Conservation (phyloP, 805 yeast genomes). For the Hanseniaspora clermontiae region DNA sequence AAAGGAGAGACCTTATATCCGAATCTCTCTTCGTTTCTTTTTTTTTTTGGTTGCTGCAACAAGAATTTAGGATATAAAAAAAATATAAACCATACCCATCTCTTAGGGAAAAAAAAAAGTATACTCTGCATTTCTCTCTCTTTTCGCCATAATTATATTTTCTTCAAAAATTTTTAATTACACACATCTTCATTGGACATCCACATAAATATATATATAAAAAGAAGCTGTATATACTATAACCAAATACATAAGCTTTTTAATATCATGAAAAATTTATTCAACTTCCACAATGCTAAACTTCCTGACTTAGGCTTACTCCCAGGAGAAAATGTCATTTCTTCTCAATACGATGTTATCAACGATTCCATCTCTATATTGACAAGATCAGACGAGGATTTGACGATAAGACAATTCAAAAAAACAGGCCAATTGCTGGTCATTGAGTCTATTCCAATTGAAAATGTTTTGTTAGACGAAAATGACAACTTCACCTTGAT, state of each 20-base stretch:
- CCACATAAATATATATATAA: too few relatives aligned
- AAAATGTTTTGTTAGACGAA: constrained; percentile 41
- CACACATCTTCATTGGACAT: not conserved
- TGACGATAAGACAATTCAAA: constrained; percentile 8
- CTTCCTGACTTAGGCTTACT: constrained; percentile 14
- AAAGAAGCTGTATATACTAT: not conserved
- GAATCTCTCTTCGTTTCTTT: not conserved
- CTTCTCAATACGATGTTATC: constrained; percentile 25
- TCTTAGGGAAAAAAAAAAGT: not conserved
- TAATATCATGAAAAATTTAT: constrained; percentile 23
- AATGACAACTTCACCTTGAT: constrained; percentile 33
- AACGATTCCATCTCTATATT: constrained; percentile 33
- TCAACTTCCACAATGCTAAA: constrained; percentile 26
- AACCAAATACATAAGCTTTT: not conserved
- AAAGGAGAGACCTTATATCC: not conserved
- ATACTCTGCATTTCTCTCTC: too few relatives aligned
- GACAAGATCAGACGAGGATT: not conserved
- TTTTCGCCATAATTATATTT: too few relatives aligned
- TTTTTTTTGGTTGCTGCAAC: not conserved
- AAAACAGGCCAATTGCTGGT: not conserved
- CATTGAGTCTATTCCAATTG: constrained; percentile 28
- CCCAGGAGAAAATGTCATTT: constrained; percentile 14
- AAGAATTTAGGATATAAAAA: too few relatives aligned
- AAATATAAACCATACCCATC: too few relatives aligned
- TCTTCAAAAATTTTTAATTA: too few relatives aligned